Percentiles rank a stretch among this genome's conserved stretches.
phyloP scores from a whole-genome alignment of 306 rosid genomes.

The Quercus robur region DNA sequence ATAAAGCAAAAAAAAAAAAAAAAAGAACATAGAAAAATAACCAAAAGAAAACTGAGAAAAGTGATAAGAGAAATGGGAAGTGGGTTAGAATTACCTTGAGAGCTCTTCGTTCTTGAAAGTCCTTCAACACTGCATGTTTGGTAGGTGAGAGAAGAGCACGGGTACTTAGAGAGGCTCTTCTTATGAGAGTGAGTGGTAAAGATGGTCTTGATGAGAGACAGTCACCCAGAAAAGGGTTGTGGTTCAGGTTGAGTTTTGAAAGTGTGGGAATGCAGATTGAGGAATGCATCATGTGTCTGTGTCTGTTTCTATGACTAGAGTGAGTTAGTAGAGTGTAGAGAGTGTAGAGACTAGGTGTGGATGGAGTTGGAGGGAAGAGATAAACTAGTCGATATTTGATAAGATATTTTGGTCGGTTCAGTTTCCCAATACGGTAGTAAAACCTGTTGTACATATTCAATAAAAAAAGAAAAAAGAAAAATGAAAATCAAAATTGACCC shows the following conservation, averaged over 20 bases:
- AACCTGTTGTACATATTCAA: no score
- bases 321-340: no score
- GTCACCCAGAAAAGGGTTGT: conserved; percentile 38
- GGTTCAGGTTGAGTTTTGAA: conserved; percentile 39
- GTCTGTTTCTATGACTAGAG: no score
- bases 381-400: no score
- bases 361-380: no score
- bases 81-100: conserved; percentile 60
- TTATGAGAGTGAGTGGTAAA: conserved; percentile 29
- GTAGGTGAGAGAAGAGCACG: conserved; percentile 41
- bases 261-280: conserved; percentile 41
- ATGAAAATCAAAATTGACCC: no score
- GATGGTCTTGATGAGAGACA: conserved; percentile 29
- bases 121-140: conserved; percentile 62
- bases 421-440: no score
- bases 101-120: conserved; percentile 63
- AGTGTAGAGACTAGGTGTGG: no score
- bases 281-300: conserved; percentile 36
- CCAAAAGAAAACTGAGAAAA: neutral
- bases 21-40: no score
- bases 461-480: no score
- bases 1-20: no score
- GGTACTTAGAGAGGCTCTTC: conserved; percentile 40
- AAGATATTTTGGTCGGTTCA: no score
- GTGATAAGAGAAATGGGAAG: neutral